phyloP scores from a whole-genome alignment of 2,329 filamentous ascomycete species.

The Elsinoe necatrix region DNA sequence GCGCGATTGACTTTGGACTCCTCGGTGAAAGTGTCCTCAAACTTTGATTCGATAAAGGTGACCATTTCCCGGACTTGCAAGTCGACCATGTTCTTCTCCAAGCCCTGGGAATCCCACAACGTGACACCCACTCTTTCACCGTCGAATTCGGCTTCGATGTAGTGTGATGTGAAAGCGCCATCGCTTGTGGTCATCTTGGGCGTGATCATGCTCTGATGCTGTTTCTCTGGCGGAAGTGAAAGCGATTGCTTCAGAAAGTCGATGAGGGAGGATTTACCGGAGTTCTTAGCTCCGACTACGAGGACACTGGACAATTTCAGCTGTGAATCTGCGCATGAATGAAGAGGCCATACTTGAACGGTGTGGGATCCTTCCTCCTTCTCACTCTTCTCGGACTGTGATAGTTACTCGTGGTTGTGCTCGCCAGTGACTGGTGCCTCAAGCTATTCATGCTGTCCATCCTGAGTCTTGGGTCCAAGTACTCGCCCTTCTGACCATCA shows the following conservation, averaged over 20 bases:
- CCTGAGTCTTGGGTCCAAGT: slow-evolving; percentile 68
- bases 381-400: slow-evolving; percentile 88
- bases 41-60: slow-evolving; percentile 91
- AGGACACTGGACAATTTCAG: slow-evolving; percentile 56
- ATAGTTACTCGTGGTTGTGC: slow-evolving; percentile 79
- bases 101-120: slow-evolving; percentile 89
- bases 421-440: slow-evolving; percentile 92
- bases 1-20: slow-evolving; percentile 96
- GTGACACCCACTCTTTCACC: slow-evolving; percentile 85
- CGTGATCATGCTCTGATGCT: slow-evolving; percentile 27
- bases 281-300: slow-evolving; percentile 75
- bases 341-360: slow-evolving; percentile 75
- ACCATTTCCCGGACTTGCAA: slow-evolving; percentile 87
- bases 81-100: slow-evolving; percentile 92
- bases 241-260: slow-evolving; percentile 87
- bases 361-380: slow-evolving; percentile 91
- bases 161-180: slow-evolving; percentile 69
- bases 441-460: slow-evolving; percentile 95
- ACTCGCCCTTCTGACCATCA: slow-evolving; percentile 40
- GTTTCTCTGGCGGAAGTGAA: slow-evolving; percentile 73
- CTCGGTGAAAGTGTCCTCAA: slow-evolving; percentile 93
- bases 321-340: not conserved
- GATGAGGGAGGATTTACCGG: slow-evolving; percentile 94
- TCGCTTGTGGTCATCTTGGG: slow-evolving; percentile 20
- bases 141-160: slow-evolving; percentile 90